A percentile compares a stretch with the other conserved stretches of the same genome.
These are phyloP conservation scores for Hyaloperonospora arabidopsidis DNA, from an alignment of 352 stramenopile species.

Conservation along the genomic window DNA sequence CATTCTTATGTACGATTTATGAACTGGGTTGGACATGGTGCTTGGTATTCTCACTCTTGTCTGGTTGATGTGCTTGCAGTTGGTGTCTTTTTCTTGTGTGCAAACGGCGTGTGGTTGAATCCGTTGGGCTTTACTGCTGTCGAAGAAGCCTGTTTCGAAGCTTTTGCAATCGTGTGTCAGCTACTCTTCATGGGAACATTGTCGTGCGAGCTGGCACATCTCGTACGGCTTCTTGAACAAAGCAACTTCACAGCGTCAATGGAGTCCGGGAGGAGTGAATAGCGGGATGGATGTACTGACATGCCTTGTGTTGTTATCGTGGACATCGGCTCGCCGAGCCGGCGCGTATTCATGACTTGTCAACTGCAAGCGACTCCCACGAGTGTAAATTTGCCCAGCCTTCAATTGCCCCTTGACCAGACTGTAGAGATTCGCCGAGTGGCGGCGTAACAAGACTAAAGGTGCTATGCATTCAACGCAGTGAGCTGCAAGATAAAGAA, in stretches of 20 bases:
- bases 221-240: slow-evolving; percentile 51
- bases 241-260: slow-evolving; percentile 21
- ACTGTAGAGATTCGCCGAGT: no score
- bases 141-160: slow-evolving; percentile 78
- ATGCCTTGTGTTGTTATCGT: no score
- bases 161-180: slow-evolving; percentile 77
- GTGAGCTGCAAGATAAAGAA: no score
- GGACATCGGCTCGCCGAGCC: no score
- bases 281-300: no score
- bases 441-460: no score
- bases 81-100: slow-evolving; percentile 67
- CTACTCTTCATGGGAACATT: slow-evolving; percentile 85
- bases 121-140: slow-evolving; percentile 70
- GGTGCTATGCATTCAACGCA: no score
- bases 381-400: no score
- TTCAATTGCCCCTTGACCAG: no score
- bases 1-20: slow-evolving; percentile 51
- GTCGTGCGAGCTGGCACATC: slow-evolving; percentile 57
- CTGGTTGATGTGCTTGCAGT: slow-evolving; percentile 34
- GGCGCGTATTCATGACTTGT: no score
- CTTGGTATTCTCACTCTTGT: background rate
- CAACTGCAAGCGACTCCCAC: no score
- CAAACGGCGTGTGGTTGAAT: slow-evolving; percentile 74
- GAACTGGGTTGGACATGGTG: background rate
- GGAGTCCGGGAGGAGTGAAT: no score